phyloP scores from a whole-genome alignment of 768 basidiomycete species.

The Stropharia rugosoannulata region DNA sequence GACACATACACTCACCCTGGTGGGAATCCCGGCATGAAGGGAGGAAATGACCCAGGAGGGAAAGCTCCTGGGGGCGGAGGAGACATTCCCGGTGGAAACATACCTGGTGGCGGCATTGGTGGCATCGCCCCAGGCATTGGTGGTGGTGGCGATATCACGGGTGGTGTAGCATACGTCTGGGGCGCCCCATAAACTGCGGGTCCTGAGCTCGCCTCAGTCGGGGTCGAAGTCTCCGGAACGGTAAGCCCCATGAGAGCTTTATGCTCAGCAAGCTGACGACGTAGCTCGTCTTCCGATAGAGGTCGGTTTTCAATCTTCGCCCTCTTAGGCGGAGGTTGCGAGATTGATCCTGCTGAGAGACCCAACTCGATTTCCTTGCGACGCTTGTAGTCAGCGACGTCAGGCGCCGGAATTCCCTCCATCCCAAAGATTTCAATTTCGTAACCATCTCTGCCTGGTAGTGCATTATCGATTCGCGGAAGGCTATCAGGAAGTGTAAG shows the following conservation, averaged over 20 bases:
- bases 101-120: slow-evolving; percentile 26
- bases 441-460: slow-evolving; percentile 95
- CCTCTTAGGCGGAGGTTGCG: slow-evolving; percentile 78
- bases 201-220: slow-evolving; percentile 37
- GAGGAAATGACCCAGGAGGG: slow-evolving; percentile 39
- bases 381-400: slow-evolving; percentile 93
- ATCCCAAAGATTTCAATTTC: slow-evolving; percentile 99
- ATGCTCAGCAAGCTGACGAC: slow-evolving; percentile 84
- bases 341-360: slow-evolving; percentile 76
- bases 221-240: slow-evolving; percentile 24
- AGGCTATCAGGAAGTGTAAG: slow-evolving; percentile 38
- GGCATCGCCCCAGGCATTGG: slow-evolving; percentile 27
- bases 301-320: slow-evolving; percentile 78
- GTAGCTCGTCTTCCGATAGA: slow-evolving; percentile 81
- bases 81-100: slow-evolving; percentile 38
- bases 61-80: slow-evolving; percentile 41
- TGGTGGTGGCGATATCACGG: slow-evolving; percentile 35
- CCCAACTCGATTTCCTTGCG: slow-evolving; percentile 95
- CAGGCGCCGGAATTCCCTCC: slow-evolving; percentile 95
- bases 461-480: slow-evolving; percentile 92
- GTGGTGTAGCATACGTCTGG: slow-evolving; percentile 62
- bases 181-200: slow-evolving; percentile 66
- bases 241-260: slow-evolving; percentile 81
- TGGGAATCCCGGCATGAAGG: slow-evolving; percentile 50
- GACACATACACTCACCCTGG: slow-evolving; percentile 45